A percentile compares a stretch with the other conserved stretches of the same genome.
These are phyloP conservation scores for Turritis glabra DNA, from an alignment of 345 rosid species.

Conservation along the genomic window DNA sequence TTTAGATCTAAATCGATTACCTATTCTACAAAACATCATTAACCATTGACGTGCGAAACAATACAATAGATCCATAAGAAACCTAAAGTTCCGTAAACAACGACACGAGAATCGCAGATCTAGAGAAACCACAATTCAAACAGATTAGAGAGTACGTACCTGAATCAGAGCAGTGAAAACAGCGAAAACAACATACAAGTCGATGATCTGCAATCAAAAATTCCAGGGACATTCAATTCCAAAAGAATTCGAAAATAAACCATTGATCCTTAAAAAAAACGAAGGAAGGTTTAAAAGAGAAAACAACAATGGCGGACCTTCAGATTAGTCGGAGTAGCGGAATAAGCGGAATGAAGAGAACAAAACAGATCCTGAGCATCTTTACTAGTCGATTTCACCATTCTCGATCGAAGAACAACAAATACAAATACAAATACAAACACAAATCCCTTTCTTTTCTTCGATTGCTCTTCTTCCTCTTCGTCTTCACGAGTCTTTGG, in stretches of 20 bases:
- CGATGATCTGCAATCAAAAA: slow-evolving; percentile 64
- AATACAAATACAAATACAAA: neutral
- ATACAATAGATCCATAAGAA: neutral
- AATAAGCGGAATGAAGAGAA: slow-evolving; percentile 75
- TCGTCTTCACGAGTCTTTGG: slow-evolving; percentile 26
- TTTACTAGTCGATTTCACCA: slow-evolving; percentile 66
- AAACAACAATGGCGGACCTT: slow-evolving; percentile 49
- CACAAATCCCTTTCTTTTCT: slow-evolving; percentile 7
- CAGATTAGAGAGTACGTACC: slow-evolving; percentile 50
- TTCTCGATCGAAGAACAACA: slow-evolving; percentile 29
- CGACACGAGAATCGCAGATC: slow-evolving; percentile 26
- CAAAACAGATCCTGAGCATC: slow-evolving; percentile 75
- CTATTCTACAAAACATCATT: neutral
- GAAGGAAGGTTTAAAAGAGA: neutral
- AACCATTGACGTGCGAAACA: neutral
- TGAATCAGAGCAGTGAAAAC: slow-evolving; percentile 83
- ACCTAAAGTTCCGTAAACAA: neutral
- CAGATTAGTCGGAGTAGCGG: slow-evolving; percentile 68
- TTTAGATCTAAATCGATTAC: slow-evolving; percentile 10
- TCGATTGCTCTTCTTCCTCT: neutral
- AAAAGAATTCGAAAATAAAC: neutral
- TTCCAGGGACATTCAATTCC: neutral
- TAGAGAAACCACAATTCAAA: neutral
- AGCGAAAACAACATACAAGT: slow-evolving; percentile 78
- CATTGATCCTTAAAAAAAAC: neutral